Base-by-base conservation (phyloP, 2,329 filamentous ascomycete genomes). In the Madurella fahalii region DNA sequence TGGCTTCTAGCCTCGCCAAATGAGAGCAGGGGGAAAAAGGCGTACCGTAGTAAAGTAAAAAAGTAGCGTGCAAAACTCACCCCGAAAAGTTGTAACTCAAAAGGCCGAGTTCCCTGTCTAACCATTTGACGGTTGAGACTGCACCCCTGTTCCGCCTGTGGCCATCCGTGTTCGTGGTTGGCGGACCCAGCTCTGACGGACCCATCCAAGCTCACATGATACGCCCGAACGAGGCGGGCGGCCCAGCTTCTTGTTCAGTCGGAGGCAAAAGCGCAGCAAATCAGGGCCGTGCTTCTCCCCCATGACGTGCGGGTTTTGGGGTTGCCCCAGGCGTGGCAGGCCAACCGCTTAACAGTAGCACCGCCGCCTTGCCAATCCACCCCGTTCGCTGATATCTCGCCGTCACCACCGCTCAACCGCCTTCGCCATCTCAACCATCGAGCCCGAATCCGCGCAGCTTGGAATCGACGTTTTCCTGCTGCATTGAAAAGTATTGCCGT, bases 261-360 rank as follows among this genome's bases (percentile, higher is more conserved):
- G 20, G 41, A 8, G 32, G 32, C 25, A 9, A 17, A 37, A 40
- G 4, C 25, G 13, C 43, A 56, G 54, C 57, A 46, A 59, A 53
- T 54, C 52, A 57, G 45, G 45, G 31, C 37, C 20, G 4, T n/a
- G 34, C 40, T 40, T 18, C 42, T 50, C 55, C 50, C 52, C 58
- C 56, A 63, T 63, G 61, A 63, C 61, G 61, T 63, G 56, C 45
- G 51, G 48, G n/a, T n/a, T 52, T 58, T 47, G 49, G 46, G 46
- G 50, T 42, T 39, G 41, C 18, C 5, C 48, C 40, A 47, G 42
- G 34, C 47, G 53, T 51, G 53, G 58, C 53, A 41, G 52, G 54
- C 53, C 54, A 58, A 58, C 58, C 57, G 58, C 42, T 57, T 48
- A n/a, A n/a, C n/a, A n/a, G n/a, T n/a, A 40, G 50, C 50, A 12